Evolutionary conservation across 139 green algal genomes (phyloP), one percentile per base, ranked within the genome.

Genomic region (Haematococcus sp.): DNA sequence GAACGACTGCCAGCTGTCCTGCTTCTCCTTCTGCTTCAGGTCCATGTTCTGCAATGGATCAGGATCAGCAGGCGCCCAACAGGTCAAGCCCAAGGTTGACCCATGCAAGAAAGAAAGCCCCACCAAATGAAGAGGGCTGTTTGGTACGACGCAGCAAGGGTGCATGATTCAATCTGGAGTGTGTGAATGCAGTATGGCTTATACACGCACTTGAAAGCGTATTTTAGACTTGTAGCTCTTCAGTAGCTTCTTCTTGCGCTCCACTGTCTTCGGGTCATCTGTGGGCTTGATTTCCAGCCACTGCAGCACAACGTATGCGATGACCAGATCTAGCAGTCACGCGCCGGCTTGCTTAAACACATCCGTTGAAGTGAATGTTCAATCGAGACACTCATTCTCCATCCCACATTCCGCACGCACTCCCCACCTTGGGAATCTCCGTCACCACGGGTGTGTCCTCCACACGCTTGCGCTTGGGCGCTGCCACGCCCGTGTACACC

Each of bases 181-280:
- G n/a, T n/a, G n/a, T n/a, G n/a, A n/a, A n/a, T n/a, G n/a, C n/a
- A n/a, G n/a, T n/a, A n/a, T n/a, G n/a, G 20, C 22, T 27, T 3
- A 9, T 60, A 9, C 11, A n/a, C 52, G 22, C 52, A 60, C 61
- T 31, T 68, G 76, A 56, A 96, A 97, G 3, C 91, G 82, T 46
- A 86, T 85, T 75, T 96, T 94, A 63, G 74, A 89, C 77, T 97
- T 97, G 81, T 83, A 91, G 69, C 80, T 91, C 78, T 97, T 97
- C 25, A 93, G 66, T 63, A 97, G 81, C 82, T 95, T 95, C 71
- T 87, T 92, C 72, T 97, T 97, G 34, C 87, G 88, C 11, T 58
- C 63, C 19, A 78, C 80, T 1, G 87, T 93, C 77, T 95, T 96
- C 44, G 94, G 89, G 58, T 94, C 87, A 59, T 97, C 91, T 23